phyloP scores from a whole-genome alignment of 345 rosid species.

The Eucalyptus pauciflora region DNA sequence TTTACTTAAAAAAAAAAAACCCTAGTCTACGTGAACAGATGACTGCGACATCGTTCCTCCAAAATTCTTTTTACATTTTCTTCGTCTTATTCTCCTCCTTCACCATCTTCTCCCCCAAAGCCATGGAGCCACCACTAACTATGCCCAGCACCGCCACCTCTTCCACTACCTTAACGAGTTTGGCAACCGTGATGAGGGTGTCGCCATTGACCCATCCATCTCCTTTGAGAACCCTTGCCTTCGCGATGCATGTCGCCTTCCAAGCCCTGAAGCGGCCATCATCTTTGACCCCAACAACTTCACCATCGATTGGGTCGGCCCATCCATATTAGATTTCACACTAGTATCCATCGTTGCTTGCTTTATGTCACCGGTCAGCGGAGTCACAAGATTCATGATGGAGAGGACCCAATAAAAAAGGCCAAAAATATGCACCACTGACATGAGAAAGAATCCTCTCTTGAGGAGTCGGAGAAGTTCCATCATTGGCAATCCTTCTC shows the following conservation, averaged over 20 bases:
- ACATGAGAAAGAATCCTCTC: neutral
- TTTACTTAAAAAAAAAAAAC: too few relatives aligned
- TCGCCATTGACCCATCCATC: neutral
- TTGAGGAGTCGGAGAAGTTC: neutral
- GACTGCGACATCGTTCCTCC: too few relatives aligned
- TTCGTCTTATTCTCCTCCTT: neutral
- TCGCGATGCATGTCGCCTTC: neutral
- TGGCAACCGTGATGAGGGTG: neutral
- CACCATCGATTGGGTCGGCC: constrained; percentile 47
- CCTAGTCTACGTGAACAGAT: too few relatives aligned
- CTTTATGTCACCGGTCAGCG: neutral
- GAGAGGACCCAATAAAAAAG: neutral
- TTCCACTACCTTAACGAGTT: neutral
- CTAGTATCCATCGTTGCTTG: constrained; percentile 11
- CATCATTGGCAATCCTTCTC: neutral
- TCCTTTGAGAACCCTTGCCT: neutral
- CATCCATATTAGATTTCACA: neutral
- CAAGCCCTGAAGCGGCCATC: neutral
- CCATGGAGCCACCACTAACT: neutral
- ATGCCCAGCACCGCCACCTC: neutral
- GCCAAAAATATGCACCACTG: neutral
- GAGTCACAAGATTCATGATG: neutral
- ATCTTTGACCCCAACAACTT: constrained; percentile 59
- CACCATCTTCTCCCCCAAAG: neutral
- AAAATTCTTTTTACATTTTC: too few relatives aligned